Conservation (phyloP, 2,329 filamentous ascomycete species). For the Colletotrichum scovillei region DNA sequence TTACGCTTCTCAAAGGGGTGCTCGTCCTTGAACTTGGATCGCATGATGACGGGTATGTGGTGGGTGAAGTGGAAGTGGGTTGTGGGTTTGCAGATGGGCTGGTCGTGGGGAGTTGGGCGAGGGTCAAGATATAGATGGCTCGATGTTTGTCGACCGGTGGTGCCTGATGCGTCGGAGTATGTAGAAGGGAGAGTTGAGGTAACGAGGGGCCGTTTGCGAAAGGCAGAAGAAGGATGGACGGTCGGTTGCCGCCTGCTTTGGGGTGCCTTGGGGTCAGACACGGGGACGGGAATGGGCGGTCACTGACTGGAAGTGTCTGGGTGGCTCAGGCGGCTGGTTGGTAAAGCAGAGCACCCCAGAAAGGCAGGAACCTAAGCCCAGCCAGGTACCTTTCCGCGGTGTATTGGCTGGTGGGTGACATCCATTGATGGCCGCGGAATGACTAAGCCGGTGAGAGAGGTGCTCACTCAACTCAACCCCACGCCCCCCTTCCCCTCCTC, state of each 20-base stretch:
- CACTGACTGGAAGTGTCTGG: conserved; percentile 28
- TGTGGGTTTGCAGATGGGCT: conserved; percentile 32
- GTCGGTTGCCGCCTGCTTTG: conserved; percentile 36
- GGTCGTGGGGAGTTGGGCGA: conserved; percentile 25
- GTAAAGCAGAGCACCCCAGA: conserved; percentile 11
- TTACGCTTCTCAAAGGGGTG: conserved; percentile 99
- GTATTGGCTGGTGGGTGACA: background rate
- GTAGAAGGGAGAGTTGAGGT: conserved; percentile 35
- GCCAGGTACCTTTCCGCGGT: conserved; percentile 1
- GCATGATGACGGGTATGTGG: conserved; percentile 73
- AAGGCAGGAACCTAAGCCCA: conserved; percentile 3
- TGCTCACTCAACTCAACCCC: background rate
- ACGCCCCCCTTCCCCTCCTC: conserved; percentile 3
- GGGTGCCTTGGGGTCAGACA: conserved; percentile 30
- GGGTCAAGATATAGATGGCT: conserved; percentile 32
- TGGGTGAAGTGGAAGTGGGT: conserved; percentile 33
- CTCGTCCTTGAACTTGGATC: conserved; percentile 99
- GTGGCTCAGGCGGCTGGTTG: conserved; percentile 29
- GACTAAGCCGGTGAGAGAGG: conserved; percentile 13
- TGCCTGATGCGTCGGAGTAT: conserved; percentile 35
- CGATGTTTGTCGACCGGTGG: conserved; percentile 26
- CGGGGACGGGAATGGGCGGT: conserved; percentile 36
- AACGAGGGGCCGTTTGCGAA: conserved; percentile 35
- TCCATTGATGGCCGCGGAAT: background rate
- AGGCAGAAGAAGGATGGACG: conserved; percentile 30